Evolutionary conservation across 2,329 filamentous ascomycete species (phyloP), one percentile per base, ranked within the genome.

Genomic region (Epichloe sp.): DNA sequence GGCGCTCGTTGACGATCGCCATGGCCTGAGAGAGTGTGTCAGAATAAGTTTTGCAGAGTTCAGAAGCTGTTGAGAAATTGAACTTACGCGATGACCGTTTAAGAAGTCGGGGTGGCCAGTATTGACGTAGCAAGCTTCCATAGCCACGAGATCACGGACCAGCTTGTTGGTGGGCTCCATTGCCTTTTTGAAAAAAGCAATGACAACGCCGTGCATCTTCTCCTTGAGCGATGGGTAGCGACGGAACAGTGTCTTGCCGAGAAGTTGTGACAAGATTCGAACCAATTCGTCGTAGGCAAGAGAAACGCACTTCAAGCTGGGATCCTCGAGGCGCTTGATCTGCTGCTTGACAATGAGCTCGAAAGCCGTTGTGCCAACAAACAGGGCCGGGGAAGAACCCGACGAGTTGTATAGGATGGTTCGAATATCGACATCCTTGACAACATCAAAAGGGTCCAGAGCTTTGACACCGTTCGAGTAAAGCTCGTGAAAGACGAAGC

Each of bases 101-200:
- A 98, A 74, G 70, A 98, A 98, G 65, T 98, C 93, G 10, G 93
- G 93, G 66, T 98, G 94, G 10, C 89, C 93, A 34, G 94, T 98
- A 74, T 98, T 98, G 75, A 98, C 86, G 68, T 98, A 98, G 72
- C 88, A 94, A 14, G 90, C 74, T 69, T 98, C 93, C 93, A 98
- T 98, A 10, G 84, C 72, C 26, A 98, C 91, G 41, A 98, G 77
- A 65, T 98, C 93, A 62, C 74, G 83, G 52, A 98, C 93, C 46
- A 98, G 79, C 77, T 97, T 97, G 74, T 96, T 97, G 38, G 93
- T 95, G 6, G 93, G 93, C 50, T 96, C 89, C 87, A 97, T 95
- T 50, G 88, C 84, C 73, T 95, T 95, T 73, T 97, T 97, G 77
- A 96, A 97, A 71, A 98, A 98, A 10, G 74, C 63, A 59, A 98